Evolutionary conservation across 805 yeast species (phyloP).

Genomic region (Monosporozyma yasuniensis): DNA sequence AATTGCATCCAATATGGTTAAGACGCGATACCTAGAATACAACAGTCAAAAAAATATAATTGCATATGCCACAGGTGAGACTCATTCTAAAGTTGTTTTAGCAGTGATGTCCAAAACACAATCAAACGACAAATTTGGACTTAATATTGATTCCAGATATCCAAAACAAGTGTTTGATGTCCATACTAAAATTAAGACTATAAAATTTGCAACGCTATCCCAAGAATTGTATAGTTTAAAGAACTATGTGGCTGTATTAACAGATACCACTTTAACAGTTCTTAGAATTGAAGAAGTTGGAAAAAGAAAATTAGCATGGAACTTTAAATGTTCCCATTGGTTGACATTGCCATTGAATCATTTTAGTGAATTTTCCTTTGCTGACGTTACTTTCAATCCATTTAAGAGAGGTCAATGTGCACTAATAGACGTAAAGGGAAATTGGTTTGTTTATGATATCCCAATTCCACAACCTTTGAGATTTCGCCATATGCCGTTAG

Average conservation of each 20-base stretch:
- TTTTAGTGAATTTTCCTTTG: constrained; percentile 31
- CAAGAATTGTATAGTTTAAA: constrained; percentile 18
- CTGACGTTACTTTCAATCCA: constrained; percentile 41
- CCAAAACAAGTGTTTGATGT: neutral
- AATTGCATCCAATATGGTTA: neutral
- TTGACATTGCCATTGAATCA: constrained; percentile 13
- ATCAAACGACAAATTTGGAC: neutral
- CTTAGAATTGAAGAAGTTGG: neutral
- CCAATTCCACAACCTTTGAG: constrained; percentile 6
- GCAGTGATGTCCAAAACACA: neutral
- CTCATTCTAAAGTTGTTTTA: constrained; percentile 13
- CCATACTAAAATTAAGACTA: constrained; percentile 35
- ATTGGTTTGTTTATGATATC: constrained; percentile 37
- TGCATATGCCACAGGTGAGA: constrained; percentile 12
- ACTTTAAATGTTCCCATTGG: neutral
- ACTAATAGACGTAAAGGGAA: constrained; percentile 44
- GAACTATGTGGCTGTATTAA: constrained; percentile 32
- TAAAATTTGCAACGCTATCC: constrained; percentile 28
- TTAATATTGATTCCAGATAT: neutral
- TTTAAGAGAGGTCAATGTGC: constrained; percentile 33
- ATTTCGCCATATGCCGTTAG: neutral
- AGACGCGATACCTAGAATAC: constrained; percentile 9
- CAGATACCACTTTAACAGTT: constrained; percentile 17
- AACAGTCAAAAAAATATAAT: constrained; percentile 12
- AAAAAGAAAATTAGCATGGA: neutral